Conservation (phyloP, 108 stramenopile genomes). For the Conticribra guillardii region DNA sequence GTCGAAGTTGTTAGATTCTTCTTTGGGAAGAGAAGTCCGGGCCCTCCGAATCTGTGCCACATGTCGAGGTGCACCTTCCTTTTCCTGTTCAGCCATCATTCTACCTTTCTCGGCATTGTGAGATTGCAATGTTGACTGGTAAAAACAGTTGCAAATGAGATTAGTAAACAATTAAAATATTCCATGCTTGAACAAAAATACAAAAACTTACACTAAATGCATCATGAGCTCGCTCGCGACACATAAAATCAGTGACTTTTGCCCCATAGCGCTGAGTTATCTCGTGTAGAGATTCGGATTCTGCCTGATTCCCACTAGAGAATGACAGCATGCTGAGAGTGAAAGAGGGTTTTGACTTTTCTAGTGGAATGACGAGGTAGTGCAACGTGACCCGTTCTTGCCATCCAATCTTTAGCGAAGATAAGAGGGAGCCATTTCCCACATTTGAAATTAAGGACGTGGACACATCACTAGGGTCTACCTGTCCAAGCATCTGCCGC, state of each 20-base stretch:
- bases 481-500: slow-evolving; percentile 63
- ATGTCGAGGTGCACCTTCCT: slow-evolving; percentile 69
- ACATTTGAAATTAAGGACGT: slow-evolving; percentile 15
- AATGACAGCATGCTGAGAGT: slow-evolving; percentile 58
- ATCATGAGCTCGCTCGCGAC: slow-evolving; percentile 73
- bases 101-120: slow-evolving; percentile 44
- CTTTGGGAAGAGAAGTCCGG: slow-evolving; percentile 38
- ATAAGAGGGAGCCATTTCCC: slow-evolving; percentile 18
- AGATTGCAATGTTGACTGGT: slow-evolving; percentile 27
- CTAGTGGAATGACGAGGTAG: slow-evolving; percentile 63
- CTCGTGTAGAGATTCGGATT: too few relatives aligned
- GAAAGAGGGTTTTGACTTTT: slow-evolving; percentile 26
- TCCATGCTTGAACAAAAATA: not conserved
- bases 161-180: not conserved
- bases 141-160: not conserved
- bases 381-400: slow-evolving; percentile 80
- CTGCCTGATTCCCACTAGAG: not conserved
- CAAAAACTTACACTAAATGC: slow-evolving; percentile 53
- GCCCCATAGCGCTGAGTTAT: slow-evolving; percentile 7
- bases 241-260: slow-evolving; percentile 60
- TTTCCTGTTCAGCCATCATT: slow-evolving; percentile 53
- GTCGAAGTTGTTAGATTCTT: slow-evolving; percentile 14
- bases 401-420: slow-evolving; percentile 65
- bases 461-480: slow-evolving; percentile 22
- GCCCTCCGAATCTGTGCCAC: slow-evolving; percentile 85